Evolutionary conservation across 2,329 filamentous ascomycete species (phyloP).

Genomic region (Fusarium azukiicola): DNA sequence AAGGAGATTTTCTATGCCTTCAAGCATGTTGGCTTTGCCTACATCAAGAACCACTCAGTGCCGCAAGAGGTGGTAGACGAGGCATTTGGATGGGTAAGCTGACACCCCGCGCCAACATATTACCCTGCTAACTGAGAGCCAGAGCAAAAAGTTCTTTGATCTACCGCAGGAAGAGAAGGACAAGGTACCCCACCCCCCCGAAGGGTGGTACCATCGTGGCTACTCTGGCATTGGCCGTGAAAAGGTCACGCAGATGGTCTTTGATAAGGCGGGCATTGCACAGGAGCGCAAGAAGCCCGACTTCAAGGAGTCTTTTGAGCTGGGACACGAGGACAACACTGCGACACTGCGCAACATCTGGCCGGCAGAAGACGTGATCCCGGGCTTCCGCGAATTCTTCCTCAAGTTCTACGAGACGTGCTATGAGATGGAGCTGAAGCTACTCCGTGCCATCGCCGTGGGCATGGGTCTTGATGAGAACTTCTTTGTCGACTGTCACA

Average conservation of each 20-base stretch:
- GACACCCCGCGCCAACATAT: too few relatives aligned
- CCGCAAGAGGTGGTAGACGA: slow-evolving; percentile 60
- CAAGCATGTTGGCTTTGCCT: slow-evolving; percentile 58
- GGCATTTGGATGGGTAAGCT: slow-evolving; percentile 61
- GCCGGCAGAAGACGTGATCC: slow-evolving; percentile 45
- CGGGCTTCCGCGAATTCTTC: slow-evolving; percentile 48
- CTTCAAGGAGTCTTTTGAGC: slow-evolving; percentile 65
- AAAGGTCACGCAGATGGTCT: slow-evolving; percentile 59
- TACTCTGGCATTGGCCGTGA: slow-evolving; percentile 59
- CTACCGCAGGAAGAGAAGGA: slow-evolving; percentile 56
- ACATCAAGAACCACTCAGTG: slow-evolving; percentile 61
- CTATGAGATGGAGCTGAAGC: slow-evolving; percentile 84
- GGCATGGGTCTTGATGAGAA: slow-evolving; percentile 83
- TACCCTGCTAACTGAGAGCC: slow-evolving; percentile 27
- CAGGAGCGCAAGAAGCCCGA: slow-evolving; percentile 57
- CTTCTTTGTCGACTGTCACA: slow-evolving; percentile 85
- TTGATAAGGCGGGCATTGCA: slow-evolving; percentile 50
- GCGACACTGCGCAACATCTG: slow-evolving; percentile 49
- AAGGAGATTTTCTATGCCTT: slow-evolving; percentile 56
- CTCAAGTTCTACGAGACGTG: slow-evolving; percentile 84
- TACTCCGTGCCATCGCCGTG: slow-evolving; percentile 89
- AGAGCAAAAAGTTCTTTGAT: slow-evolving; percentile 56
- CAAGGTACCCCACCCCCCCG: slow-evolving; percentile 54
- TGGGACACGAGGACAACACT: slow-evolving; percentile 53
- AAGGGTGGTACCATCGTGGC: slow-evolving; percentile 59